A percentile compares a stretch with the other conserved stretches of the same genome.
These are phyloP conservation scores for Parasarocladium wereldwijsianum DNA, from an alignment of 2,329 filamentous ascomycete genomes.

Conservation along the genomic window DNA sequence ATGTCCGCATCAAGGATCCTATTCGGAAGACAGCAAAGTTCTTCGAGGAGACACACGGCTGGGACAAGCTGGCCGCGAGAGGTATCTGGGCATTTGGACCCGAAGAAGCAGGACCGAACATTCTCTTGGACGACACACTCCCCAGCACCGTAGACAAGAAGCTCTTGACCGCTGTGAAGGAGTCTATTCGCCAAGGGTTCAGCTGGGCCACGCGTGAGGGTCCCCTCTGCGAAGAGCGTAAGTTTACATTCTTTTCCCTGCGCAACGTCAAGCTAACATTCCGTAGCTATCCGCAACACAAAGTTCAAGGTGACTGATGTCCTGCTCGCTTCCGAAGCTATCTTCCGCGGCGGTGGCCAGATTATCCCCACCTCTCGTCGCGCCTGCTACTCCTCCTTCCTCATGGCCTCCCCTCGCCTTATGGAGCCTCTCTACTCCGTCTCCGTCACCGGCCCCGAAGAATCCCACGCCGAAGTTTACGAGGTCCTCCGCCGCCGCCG, in stretches of 20 bases:
- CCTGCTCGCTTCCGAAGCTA: constrained; percentile 72
- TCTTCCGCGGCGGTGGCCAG: constrained; percentile 89
- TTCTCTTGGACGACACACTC: constrained; percentile 90
- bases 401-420: constrained; percentile 89
- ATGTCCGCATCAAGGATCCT: constrained; percentile 83
- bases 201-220: constrained; percentile 94
- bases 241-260: constrained; percentile 23
- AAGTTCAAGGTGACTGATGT: constrained; percentile 96
- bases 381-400: constrained; percentile 88
- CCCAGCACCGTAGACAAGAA: constrained; percentile 76
- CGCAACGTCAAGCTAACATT: constrained; percentile 6
- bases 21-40: constrained; percentile 89
- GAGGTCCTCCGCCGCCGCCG: constrained; percentile 78
- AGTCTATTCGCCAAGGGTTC: constrained; percentile 91
- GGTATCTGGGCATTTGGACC: constrained; percentile 99
- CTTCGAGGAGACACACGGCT: constrained; percentile 94
- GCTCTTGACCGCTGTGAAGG: constrained; percentile 69
- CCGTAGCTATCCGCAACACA: constrained; percentile 78
- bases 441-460: constrained; percentile 82
- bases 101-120: constrained; percentile 87
- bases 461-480: constrained; percentile 78
- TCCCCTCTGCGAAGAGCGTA: constrained; percentile 92
- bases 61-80: constrained; percentile 84
- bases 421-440: constrained; percentile 96
- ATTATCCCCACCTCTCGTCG: constrained; percentile 91